phyloP scores from a whole-genome alignment of 1,284 basidiomycete genomes.

The Rhizopogon hawkerae region DNA sequence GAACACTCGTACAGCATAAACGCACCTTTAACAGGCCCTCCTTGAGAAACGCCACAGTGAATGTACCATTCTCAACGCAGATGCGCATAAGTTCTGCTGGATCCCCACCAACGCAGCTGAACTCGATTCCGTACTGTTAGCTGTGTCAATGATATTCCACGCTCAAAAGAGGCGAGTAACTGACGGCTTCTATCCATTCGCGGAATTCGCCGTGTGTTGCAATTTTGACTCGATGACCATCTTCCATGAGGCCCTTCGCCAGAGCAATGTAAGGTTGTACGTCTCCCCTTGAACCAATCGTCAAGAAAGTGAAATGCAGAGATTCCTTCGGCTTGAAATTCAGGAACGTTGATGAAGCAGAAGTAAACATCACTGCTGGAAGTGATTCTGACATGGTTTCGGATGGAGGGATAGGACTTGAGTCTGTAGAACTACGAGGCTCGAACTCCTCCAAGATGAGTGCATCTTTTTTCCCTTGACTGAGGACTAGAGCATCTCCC shows the following conservation, averaged over 20 bases:
- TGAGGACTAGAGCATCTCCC: constrained; percentile 35
- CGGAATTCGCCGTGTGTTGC: constrained; percentile 93
- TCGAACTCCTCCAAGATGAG: constrained; percentile 70
- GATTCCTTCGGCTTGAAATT: constrained; percentile 86
- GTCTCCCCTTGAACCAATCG: constrained; percentile 91
- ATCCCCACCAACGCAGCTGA: constrained; percentile 89
- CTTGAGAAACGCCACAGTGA: constrained; percentile 89
- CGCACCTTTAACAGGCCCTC: constrained; percentile 80
- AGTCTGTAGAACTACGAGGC: constrained; percentile 36
- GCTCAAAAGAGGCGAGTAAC: constrained; percentile 23
- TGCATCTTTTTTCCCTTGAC: constrained; percentile 51
- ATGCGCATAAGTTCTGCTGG: constrained; percentile 93
- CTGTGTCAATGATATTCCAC: constrained; percentile 11
- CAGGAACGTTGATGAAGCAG: constrained; percentile 85
- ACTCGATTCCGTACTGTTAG: constrained; percentile 84
- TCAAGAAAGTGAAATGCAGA: constrained; percentile 85
- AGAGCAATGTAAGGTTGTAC: constrained; percentile 94
- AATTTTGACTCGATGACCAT: constrained; percentile 80
- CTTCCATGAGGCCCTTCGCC: constrained; percentile 83
- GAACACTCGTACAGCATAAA: constrained; percentile 3
- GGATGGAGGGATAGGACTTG: constrained; percentile 33
- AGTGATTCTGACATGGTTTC: constrained; percentile 58
- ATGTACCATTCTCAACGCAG: constrained; percentile 94
- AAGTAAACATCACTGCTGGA: constrained; percentile 89
- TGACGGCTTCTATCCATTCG: constrained; percentile 89